These are phyloP conservation scores for Artomyces pyxidatus DNA, from an alignment of 768 basidiomycete genomes.

Conservation along the genomic window DNA sequence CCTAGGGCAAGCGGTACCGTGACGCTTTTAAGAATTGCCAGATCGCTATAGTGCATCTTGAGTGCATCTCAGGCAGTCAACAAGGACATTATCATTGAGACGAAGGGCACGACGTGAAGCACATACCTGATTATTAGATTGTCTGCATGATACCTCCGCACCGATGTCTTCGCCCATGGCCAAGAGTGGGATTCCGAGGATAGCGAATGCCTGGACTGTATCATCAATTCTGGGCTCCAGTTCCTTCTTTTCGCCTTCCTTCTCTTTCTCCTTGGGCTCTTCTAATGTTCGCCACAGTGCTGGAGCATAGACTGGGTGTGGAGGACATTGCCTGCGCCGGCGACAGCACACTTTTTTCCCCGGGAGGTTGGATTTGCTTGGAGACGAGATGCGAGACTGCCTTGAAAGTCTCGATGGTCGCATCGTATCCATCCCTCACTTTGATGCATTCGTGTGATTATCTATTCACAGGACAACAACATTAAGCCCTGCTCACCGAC, in stretches of 20 bases:
- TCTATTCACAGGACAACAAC: background rate
- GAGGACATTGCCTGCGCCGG: constrained; percentile 91
- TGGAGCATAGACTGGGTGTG: constrained; percentile 90
- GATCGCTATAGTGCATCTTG: constrained; percentile 98
- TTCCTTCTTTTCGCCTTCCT: constrained; percentile 52
- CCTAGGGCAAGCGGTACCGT: constrained; percentile 95
- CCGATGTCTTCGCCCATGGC: constrained; percentile 99
- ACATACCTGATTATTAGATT: constrained; percentile 92
- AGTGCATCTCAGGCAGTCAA: background rate
- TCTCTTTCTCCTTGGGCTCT: constrained; percentile 31
- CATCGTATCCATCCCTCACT: constrained; percentile 73
- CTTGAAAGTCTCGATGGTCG: constrained; percentile 87
- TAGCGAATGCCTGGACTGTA: constrained; percentile 86
- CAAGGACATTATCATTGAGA: constrained; percentile 14
- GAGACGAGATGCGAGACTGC: constrained; percentile 90
- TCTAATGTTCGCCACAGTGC: constrained; percentile 81
- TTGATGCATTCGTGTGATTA: too few relatives aligned
- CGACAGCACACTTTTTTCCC: constrained; percentile 91
- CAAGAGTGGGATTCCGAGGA: constrained; percentile 87
- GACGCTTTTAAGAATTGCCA: constrained; percentile 82
- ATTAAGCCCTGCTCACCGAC: constrained; percentile 48
- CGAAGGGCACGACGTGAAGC: background rate
- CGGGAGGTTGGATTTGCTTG: constrained; percentile 86
- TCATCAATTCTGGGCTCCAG: constrained; percentile 50
- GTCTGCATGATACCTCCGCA: constrained; percentile 93